Percentiles rank a stretch among this genome's conserved stretches.
Conservation (phyloP, 2,329 filamentous ascomycete species). For the Pestalotiopsis sp. region DNA sequence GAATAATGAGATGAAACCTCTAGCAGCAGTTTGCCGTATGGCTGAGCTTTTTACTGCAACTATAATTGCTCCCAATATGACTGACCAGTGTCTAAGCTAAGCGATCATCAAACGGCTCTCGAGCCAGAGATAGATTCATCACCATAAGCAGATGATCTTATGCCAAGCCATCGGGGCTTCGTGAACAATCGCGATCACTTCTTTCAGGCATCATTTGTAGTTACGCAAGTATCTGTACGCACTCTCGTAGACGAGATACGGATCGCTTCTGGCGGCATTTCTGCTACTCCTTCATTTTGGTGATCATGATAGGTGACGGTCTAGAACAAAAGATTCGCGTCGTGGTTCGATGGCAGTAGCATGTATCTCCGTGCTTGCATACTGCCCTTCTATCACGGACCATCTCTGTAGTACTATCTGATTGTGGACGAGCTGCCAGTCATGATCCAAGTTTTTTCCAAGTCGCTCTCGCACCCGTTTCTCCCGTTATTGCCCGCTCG, state of each 20-base stretch:
- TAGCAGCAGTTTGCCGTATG: background rate
- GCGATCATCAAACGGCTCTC: background rate
- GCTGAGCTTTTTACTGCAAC: background rate
- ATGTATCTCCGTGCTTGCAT: slow-evolving; percentile 6
- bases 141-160: background rate
- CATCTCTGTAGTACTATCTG: background rate
- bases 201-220: background rate
- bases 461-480: background rate
- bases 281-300: background rate
- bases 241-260: background rate
- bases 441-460: background rate
- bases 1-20: background rate
- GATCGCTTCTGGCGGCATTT: background rate
- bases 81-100: background rate
- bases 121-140: background rate
- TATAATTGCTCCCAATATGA: background rate
- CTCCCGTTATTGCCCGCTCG: background rate
- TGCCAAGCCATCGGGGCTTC: background rate
- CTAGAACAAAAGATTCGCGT: background rate
- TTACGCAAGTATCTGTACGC: background rate
- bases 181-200: background rate
- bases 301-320: slow-evolving; percentile 1
- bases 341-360: background rate
- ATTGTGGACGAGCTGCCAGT: background rate
- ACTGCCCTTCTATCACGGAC: background rate